Base-by-base conservation (phyloP, 306 rosid genomes). In the Begonia fuchsioides region DNA sequence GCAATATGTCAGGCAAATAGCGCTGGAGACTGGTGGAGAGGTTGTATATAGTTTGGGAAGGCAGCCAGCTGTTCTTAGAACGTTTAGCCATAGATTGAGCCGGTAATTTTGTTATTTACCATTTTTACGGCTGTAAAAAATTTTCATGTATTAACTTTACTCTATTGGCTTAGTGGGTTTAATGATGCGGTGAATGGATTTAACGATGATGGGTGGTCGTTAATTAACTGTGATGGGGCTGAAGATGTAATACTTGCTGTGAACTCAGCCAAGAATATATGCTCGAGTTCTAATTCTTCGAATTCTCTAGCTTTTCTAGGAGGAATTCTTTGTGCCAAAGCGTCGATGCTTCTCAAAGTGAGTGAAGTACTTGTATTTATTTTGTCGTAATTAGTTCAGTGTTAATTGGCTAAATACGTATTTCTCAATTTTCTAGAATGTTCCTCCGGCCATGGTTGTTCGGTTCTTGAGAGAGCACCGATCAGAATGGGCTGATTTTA, bases 401-500 rank as follows among this genome's bases (percentile, higher is more conserved):
- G 26, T 2, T 19, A 19, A 19, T 19, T 4, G 26, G 26, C 26
- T 19, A 19, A 2, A 19, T 43, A 20, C 32, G 50, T 11, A 32
- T 54, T 44, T 32, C 52, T 13, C 54, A 57, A 43, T 15, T 38
- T 72, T 62, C 71, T 74, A 92, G 95, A 85, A 92, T 26, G 83
- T 92, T 11, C 87, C 98, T 48, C 94, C 96, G 19, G 96, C 94
- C 1, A 77, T 92, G 49, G 72, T 92, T 51, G 93, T 92, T 73
- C 93, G 94, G 19, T 92, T 92, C 72, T 62, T 92, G 60, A 92
- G 96, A 62, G 96, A 92, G 64, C 98, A 92, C 39, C 95, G 96
- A 46, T 82, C 98, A 14, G 96, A 92, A 72, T 92, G 96, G 98
- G 98, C 98, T 46, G 96, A 92, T 81, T 92, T 92, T 68, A 92